Base-by-base conservation (phyloP, 345 rosid genomes). In the Rhizophora apiculata region DNA sequence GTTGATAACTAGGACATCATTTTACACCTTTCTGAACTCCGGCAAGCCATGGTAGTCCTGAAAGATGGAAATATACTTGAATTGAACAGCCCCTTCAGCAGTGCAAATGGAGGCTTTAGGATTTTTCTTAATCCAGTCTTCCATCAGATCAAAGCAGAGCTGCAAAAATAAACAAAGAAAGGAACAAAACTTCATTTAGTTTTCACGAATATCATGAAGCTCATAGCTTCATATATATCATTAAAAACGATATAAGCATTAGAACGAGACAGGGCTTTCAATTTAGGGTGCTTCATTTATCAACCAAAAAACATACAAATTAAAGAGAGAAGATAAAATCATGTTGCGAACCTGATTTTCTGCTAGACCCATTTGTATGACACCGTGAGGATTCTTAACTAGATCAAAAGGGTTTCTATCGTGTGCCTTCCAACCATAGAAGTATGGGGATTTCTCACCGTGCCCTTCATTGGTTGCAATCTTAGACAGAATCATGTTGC, bases 341-440 rank as follows among this genome's bases (percentile, higher is more conserved):
- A 18, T 43, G 18, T 5, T 8, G 39, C 9, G 20, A 71, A 92
- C 98, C 92, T 79, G 96, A 77, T 93, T 93, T 71, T 93, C 96
- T 0, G 98, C 87, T 21, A 93, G 90, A 43, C 98, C 98, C 92
- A 93, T 87, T 74, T 93, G 98, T 71, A 93, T 90, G 34, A 92
- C 81, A 0, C 98, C 98, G 1, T 76, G 51, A 6, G 90, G 93
- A 48, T 90, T 88, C 4, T 27, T 68, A 29, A 78, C 52, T 0
- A 74, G 80, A 76, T 90, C 93, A 71, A 74, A 93, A 15, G 93
- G 96, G 76, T 88, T 73, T 21, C 58, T 72, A 22, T 88, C 87
- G 52, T 87, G 87, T 20, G 98, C 88, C 78, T 86, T 93, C 98
- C 93, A 93, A 10, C 98, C 98, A 43, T 88, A 83, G 39, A 93